Base-by-base conservation (phyloP, 305 asterid species). In the Fraxinus greggii region DNA sequence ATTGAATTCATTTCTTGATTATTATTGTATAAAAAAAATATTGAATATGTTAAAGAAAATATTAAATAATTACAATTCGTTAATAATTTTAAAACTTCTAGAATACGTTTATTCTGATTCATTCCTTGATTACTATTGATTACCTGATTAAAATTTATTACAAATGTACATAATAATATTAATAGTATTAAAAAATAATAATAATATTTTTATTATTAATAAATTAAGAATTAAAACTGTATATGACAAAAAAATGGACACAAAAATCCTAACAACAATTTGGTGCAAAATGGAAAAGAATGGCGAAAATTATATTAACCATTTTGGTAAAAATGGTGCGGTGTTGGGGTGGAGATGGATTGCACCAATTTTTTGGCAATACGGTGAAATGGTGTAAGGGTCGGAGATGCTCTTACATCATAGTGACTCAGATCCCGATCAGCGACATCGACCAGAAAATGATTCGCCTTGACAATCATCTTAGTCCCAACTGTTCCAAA, bases 361-460 rank as follows among this genome's bases (percentile, higher is more conserved):
- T 36, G 12, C 17, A 10, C 51, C 51, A 40, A 40, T 9, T 40
- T 40, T 40, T 10, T 40, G 15, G 51, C 51, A 10, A 40, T 10
- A 40, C 51, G 51, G 13, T 40, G 51, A 40, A 40, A 40, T 40
- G 51, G 51, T 40, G 51, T 40, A 40, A 40, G 51, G 51, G 51
- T 40, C 51, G 51, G 51, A 40, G 51, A 40, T 40, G 51, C 17
- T 40, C 51, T 40, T 80, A 94, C 98, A 42, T 95, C 98, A 6
- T 95, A 92, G 40, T 95, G 98, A 26, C 84, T 76, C 9, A 90
- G 84, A 76, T 94, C 97, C 24, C 87, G 72, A 5, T 88, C 88
- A 1, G 90, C 85, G 1, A 90, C 90, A 0, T 85, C 32, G 7
- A 92, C 95, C 1, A 90, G 79, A 36, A 94, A 94, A 29, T 94